Evolutionary conservation across 2,329 filamentous ascomycete species (phyloP), one percentile per base, ranked within the genome.

Genomic region (Penicillium sp.): DNA sequence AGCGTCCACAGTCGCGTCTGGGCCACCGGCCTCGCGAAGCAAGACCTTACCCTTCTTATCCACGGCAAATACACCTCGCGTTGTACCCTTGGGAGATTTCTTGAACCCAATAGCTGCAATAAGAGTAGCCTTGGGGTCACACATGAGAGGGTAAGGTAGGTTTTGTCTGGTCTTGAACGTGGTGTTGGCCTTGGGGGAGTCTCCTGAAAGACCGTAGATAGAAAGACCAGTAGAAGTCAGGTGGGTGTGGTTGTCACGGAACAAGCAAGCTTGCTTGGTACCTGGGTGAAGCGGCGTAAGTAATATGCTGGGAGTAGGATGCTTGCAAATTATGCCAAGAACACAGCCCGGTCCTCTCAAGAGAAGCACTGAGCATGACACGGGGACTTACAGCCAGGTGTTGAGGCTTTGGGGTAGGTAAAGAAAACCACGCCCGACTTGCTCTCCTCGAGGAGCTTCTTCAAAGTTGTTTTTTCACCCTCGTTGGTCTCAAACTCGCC

Each of bases 341-440:
- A 50, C 41, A 51, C 21, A 10, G 33, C 21, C n/a, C 19, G 27
- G 27, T 7, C 23, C 41, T 33, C 50, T 27, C 15, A 37, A 27
- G 25, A 37, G 46, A 49, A 49, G n/a, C 10, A 33, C n/a, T 23
- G 13, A 21, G 27, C 8, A 43, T 27, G 13, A 37, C 7, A 21
- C 2, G 37, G 29, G 9, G 13, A 75, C 91, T 85, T 86, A 96
- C 93, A 97, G 62, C 93, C 93, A 38, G 91, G 91, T 23, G 94
- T 99, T 29, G 89, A 94, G 13, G 94, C 94, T 78, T 90, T 95
- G 58, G 94, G 94, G 73, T 97, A 97, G 33, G 93, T 97, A 76
- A 99, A 97, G 31, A 97, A 80, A 35, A 96, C 91, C 43, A 97
- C 89, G 27, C 93, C 94, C 37, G 84, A 82, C 78, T 90, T 87